These are phyloP conservation scores for Nicotiana rustica DNA, from an alignment of 305 asterid genomes.

Conservation along the genomic window DNA sequence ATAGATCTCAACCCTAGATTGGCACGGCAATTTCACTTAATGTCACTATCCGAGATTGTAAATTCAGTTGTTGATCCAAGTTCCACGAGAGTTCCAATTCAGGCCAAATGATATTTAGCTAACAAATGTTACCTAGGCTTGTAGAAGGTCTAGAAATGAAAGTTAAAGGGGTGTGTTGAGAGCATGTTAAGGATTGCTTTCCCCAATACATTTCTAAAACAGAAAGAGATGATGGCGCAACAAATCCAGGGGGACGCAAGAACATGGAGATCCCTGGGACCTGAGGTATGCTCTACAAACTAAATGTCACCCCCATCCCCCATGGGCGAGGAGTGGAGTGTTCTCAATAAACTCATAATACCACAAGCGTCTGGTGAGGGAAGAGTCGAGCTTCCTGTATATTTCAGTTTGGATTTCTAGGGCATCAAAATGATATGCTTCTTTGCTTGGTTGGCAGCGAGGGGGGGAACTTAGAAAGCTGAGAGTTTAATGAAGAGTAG, in stretches of 20 bases:
- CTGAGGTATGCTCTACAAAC: no score
- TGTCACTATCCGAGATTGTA: neutral
- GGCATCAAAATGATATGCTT: neutral
- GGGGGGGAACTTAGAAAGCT: neutral
- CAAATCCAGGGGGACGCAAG: neutral
- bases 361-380: neutral
- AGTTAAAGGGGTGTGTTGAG: neutral
- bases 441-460: slow-evolving; percentile 17
- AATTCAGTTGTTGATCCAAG: neutral
- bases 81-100: neutral
- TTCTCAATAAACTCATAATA: neutral
- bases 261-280: no score
- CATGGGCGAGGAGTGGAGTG: neutral
- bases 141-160: neutral
- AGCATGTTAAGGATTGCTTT: neutral
- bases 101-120: neutral
- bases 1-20: no score
- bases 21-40: no score
- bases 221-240: neutral
- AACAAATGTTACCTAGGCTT: neutral
- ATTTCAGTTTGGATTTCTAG: neutral
- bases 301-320: no score
- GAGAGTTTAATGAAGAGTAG: neutral
- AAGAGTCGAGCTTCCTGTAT: neutral
- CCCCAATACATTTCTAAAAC: neutral